Base-by-base conservation (phyloP, 805 yeast genomes). In the Maudiozyma serrabonitensis region DNA sequence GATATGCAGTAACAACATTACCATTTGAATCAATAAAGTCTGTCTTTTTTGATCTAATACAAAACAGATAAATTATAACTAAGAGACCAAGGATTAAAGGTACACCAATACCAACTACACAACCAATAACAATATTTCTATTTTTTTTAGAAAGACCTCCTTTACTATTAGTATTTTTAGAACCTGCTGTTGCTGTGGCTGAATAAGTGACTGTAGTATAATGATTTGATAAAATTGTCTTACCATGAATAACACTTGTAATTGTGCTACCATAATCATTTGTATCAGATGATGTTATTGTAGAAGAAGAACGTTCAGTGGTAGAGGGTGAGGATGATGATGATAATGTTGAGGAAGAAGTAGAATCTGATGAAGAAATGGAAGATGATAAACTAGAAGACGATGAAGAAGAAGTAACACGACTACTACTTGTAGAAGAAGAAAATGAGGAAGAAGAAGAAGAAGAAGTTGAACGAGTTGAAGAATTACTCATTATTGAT, bases 101-200 rank as follows among this genome's bases (percentile, higher is more conserved):
- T 0, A 81, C 78, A 47, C 86, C 85, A 15, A 83, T 74, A 52
- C 87, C 87, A 11, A 82, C 83, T 16, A 78, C 82, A 50, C 80
- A 80, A 31, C 88, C 88, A 50, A 81, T 73, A 26, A 82, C 78
- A 42, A 82, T 72, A 51, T 73, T 74, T 49, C 75, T 72, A 51
- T 74, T 64, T 44, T 74, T 71, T 12, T 68, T 56, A 0, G 81
- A 70, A 5, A 80, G 63, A 0, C 82, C 81, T 1, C 53, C 41
- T 37, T 54, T 46, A 26, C 43, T n/a, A 16, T 48, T 41, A 37
- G 45, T 18, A 13, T 59, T 57, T n/a, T 59, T 59, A 2, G 62
- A 40, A 6, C 54, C 54, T 0, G 67, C 60, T 15, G 60, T 53
- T 2, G 57, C 50, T 4, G 63, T 44, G 3, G 66, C 54, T 15